Evolutionary conservation across 371 early-diverging fungal genomes (phyloP), one percentile per base, ranked within the genome.

Genomic region (Choanephora cucurbitarum): DNA sequence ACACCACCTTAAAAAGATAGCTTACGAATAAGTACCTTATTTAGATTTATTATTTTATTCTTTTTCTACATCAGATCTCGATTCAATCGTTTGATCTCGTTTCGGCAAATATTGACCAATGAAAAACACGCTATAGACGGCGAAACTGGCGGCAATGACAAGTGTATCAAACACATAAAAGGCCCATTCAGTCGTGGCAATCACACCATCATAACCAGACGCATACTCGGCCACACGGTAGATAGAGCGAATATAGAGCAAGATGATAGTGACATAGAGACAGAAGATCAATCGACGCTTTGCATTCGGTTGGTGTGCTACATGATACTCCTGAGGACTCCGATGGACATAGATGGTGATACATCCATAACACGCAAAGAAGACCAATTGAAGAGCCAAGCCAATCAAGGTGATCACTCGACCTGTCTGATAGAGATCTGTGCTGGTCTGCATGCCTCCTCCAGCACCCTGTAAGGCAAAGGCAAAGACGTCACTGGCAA

Each of bases 151-250:
- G 5, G 28, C 17, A 17, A 60, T 55, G 5, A 34, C 49, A 24
- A 60, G n/a, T 11, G 55, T 49, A 45, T 60, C 60, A 44, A 60
- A 60, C 3, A 55, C 55, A 40, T 60, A 60, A 14, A 60, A 55
- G 21, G 60, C 55, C 60, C 60, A 60, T 31, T 60, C 60, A 5
- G 33, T 6, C 7, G 8, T 14, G 17, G 55, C 55, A 31, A 60
- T 54, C n/a, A 55, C 44, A 0, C 55, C 55, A 17, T 22, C 32
- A 31, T 49, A 60, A 2, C 60, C 60, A 39, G 37, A 22, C 1
- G 50, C 55, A 49, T 49, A 60, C 39, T 60, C 60, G 7, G 40
- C 55, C 7, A 60, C 55, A 44, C 60, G 60, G 32, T 60, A 60
- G 4, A 60, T 55, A 4, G 60, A 60, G 31, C 60, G 55, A 43